Base-by-base conservation (phyloP, 805 yeast species). In the Hanseniaspora thailandica region DNA sequence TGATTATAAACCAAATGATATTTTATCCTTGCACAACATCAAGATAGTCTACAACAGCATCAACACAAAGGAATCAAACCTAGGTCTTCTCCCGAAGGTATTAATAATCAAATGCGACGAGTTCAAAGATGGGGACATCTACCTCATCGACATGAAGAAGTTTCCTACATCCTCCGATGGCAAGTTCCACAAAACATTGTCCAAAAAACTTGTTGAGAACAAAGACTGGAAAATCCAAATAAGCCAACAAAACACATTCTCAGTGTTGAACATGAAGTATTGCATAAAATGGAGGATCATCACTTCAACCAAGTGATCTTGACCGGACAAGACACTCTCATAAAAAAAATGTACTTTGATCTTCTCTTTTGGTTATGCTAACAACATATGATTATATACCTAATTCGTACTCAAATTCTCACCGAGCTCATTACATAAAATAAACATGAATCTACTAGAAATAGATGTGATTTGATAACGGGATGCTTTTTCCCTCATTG, bases 401-500 rank as follows among this genome's bases (percentile, higher is more conserved):
- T 23, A 59, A 39, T 61, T 62, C 12, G 63, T 61, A 47, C 65
- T 61, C 26, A 52, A 56, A 25, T 59, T 53, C 30, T 52, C 39
- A n/a, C 64, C 62, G 9, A 61, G 55, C 26, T 62, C 62, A 26
- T 60, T 63, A 55, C 66, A 64, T 15, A 63, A 49, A 15, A 69
- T 62, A 45, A 67, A 66, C 50, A 66, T 59, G 45, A 66, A 66
- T 45, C 65, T 61, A 3, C 69, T 66, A 38, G 65, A 64, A 44
- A 66, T 63, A 13, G 67, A 66, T 46, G 60, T 60, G 26, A 66
- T 65, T 4, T 56, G 58, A 43, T 61, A 65, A 34, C 61, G 61
- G 30, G 59, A 57, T 6, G 86, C 81, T 57, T 85, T 76, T 39
- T 80, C 64, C 57, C 84, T 70, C 85, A 84, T 80, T 57, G 80